Base-by-base conservation (phyloP, 164 flowering plant species). In the Brasenia schreberi region DNA sequence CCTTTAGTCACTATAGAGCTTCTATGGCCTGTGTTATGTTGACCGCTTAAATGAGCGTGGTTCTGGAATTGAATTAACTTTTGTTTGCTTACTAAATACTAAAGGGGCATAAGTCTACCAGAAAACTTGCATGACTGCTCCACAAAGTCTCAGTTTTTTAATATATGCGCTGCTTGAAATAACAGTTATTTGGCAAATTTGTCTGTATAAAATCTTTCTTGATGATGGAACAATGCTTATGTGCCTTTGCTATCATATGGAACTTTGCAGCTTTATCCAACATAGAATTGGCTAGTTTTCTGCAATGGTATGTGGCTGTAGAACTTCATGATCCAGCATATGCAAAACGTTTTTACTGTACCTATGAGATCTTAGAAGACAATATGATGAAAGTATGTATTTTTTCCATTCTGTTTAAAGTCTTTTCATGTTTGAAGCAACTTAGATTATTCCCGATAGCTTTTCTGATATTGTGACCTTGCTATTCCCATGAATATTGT, bases 241-340 rank as follows among this genome's bases (percentile, higher is more conserved):
- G 62, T 6, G 11, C 3, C n/a, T n/a, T n/a, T 64, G 59, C 59
- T 19, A 7, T 60, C 9, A 6, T 19, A 19, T 60, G 44, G 33
- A 67, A 65, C 62, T 75, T 79, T 66, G 69, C 89, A 95, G 99
- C 99, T 65, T 67, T 90, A 62, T 70, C 77, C 71, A 90, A 95
- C 69, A 88, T 90, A 75, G 97, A 92, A 79, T 75, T 95, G 76
- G 99, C 99, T 65, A 95, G 99, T 84, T 95, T 92, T 80, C 96
- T 95, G 17, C 97, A 96, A 23, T 92, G 99, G 98, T 95, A 85
- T 74, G 97, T 95, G 68, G 84, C 97, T 59, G 98, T 95, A 70
- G 99, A 95, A 76, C 97, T 95, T 79, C 86, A 87, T 81, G 99
- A 95, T 82, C 97, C 87, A 75, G 83, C 87, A 19, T 87, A 88